Evolutionary conservation across 768 basidiomycete genomes (phyloP).

Genomic region (Tephrocybe sp.): DNA sequence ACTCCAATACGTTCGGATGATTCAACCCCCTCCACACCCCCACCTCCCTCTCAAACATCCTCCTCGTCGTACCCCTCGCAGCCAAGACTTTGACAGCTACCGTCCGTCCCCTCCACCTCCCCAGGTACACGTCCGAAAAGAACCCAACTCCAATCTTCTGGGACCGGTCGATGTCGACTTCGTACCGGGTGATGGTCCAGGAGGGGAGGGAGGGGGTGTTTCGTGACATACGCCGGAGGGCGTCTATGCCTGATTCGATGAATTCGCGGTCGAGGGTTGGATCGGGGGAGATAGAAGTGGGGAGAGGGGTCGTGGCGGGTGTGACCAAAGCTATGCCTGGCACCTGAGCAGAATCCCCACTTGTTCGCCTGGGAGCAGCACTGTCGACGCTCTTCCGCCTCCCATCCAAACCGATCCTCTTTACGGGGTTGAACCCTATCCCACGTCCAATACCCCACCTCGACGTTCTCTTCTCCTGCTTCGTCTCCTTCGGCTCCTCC

Average conservation of each 20-base stretch:
- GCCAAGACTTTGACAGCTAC: conserved; percentile 78
- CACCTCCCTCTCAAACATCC: conserved; percentile 69
- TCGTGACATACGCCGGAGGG: conserved; percentile 54
- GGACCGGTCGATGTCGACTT: conserved; percentile 69
- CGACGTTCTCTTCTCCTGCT: neutral
- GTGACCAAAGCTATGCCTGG: no score
- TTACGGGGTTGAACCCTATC: neutral
- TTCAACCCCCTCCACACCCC: conserved; percentile 69
- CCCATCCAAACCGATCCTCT: neutral
- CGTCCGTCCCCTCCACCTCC: conserved; percentile 62
- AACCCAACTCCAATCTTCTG: conserved; percentile 73
- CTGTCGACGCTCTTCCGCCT: neutral
- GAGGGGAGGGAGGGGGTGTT: conserved; percentile 46
- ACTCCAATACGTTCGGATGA: conserved; percentile 70
- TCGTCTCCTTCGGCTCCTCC: neutral
- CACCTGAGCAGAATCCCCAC: no score
- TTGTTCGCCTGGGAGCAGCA: no score
- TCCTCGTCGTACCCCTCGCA: conserved; percentile 54
- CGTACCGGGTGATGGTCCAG: conserved; percentile 82
- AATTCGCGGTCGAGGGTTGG: conserved; percentile 64
- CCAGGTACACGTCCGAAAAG: conserved; percentile 80
- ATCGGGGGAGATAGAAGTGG: neutral
- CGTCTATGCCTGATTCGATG: conserved; percentile 72
- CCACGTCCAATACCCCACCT: neutral
- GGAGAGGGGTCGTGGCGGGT: neutral